phyloP scores from a whole-genome alignment of 2,329 filamentous ascomycete species.

The Chaetoscypha palmicola region DNA sequence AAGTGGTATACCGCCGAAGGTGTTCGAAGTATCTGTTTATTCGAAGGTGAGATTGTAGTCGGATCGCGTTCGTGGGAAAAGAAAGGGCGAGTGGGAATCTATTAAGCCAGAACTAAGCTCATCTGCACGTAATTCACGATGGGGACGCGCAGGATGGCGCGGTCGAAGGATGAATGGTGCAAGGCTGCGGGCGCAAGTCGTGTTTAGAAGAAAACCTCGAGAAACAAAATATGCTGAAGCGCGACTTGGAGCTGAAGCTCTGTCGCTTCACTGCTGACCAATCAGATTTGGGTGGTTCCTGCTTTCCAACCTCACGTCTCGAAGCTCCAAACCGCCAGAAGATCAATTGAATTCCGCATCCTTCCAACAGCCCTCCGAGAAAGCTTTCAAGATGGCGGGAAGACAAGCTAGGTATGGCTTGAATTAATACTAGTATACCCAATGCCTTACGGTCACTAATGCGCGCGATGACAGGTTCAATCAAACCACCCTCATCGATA shows the following conservation, averaged over 20 bases:
- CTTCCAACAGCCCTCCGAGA: constrained; percentile 13
- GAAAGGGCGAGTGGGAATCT: too few species aligned
- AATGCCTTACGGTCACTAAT: constrained; percentile 21
- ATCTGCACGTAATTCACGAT: too few species aligned
- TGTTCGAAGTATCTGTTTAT: too few species aligned
- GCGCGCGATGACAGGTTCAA: constrained; percentile 65
- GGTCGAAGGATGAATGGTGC: too few species aligned
- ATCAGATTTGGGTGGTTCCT: constrained; percentile 20
- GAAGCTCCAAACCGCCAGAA: constrained; percentile 18
- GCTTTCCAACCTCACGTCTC: constrained; percentile 27
- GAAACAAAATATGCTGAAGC: too few species aligned
- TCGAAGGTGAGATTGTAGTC: too few species aligned
- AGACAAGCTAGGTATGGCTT: constrained; percentile 24
- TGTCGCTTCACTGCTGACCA: constrained; percentile 11
- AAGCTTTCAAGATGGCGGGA: constrained; percentile 26
- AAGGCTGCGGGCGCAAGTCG: too few species aligned
- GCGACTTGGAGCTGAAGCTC: constrained; percentile 7
- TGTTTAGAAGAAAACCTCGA: too few species aligned
- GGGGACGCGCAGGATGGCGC: too few species aligned
- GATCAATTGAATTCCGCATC: constrained; percentile 32
- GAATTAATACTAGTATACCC: not conserved
- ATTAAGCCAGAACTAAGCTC: too few species aligned
- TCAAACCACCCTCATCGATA: constrained; percentile 88
- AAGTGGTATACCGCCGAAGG: too few species aligned
- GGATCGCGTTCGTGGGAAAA: too few species aligned